phyloP scores from a whole-genome alignment of 768 basidiomycete genomes.

The Paxillus ammoniavirescens region DNA sequence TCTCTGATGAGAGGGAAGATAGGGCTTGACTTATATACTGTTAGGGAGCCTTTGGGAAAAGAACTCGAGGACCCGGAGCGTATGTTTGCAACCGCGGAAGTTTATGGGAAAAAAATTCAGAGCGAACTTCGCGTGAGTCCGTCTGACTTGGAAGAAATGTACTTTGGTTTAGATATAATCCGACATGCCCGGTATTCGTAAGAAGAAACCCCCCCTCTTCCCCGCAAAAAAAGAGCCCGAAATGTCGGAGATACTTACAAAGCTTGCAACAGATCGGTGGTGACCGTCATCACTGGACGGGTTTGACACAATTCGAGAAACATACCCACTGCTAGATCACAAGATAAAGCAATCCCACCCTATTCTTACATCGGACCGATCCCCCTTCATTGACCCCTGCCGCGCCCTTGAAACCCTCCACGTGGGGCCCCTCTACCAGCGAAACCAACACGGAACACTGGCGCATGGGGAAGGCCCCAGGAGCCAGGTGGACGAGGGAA shows the following conservation, averaged over 20 bases:
- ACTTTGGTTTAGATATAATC: too few relatives aligned
- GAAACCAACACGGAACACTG: slow-evolving; percentile 54
- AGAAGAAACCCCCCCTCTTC: too few relatives aligned
- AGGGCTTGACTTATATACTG: slow-evolving; percentile 7
- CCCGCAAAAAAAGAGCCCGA: too few relatives aligned
- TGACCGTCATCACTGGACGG: too few relatives aligned
- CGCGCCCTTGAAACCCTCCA: slow-evolving; percentile 21
- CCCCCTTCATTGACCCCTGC: slow-evolving; percentile 13
- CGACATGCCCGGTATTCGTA: too few relatives aligned
- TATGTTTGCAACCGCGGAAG: not conserved
- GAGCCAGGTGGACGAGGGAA: slow-evolving; percentile 9
- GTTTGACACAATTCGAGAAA: not conserved
- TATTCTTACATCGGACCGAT: slow-evolving; percentile 10
- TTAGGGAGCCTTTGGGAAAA: not conserved
- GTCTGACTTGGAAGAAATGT: too few relatives aligned
- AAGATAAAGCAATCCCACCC: not conserved
- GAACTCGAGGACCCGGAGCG: not conserved
- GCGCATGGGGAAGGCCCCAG: slow-evolving; percentile 13
- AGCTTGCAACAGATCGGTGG: too few relatives aligned
- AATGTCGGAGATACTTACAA: too few relatives aligned
- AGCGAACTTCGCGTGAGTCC: not conserved
- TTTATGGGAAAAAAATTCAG: not conserved
- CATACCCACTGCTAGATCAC: slow-evolving; percentile 1
- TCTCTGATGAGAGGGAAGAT: not conserved
- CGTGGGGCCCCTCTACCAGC: slow-evolving; percentile 50